Evolutionary conservation across 441 rosid genomes (phyloP), one percentile per base, ranked within the genome.

Genomic region (Adansonia gregorii): DNA sequence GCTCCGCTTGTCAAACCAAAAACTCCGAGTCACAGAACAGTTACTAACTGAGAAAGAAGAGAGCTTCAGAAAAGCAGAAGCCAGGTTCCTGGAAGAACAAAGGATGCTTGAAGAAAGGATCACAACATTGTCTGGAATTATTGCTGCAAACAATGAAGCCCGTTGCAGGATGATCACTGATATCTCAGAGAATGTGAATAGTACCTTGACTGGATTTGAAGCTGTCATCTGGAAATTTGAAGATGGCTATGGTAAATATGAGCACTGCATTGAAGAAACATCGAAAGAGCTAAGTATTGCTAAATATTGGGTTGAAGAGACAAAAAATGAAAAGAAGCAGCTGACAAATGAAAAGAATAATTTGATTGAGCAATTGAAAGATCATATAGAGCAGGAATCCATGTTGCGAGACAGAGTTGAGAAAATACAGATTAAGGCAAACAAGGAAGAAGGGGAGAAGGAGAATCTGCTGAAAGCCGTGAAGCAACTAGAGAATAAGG

Each of bases 1-100:
- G 85, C 98, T 94, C 54, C 91, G 97, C 27, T 78, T 96, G 72
- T 94, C 99, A 7, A 96, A 91, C 91, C 99, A 96, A 90, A 94
- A 96, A 82, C 97, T 93, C 31, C 90, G 99, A 56, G 86, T 96
- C 81, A 91, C 98, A 0, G 98, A 96, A 39, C 99, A 96, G 76
- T 82, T 89, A 65, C 86, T 96, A 12, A 73, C 85, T 0, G 98
- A 94, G 89, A 93, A 82, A 67, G 99, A 95, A 87, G 95, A 89
- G 72, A 80, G 78, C 73, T 81, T 84, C 74, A 87, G 83, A 84
- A 86, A 81, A 72, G 86, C 89, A 19, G 97, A 92, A 87, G 89
- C 86, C 54, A 86, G 83, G 83, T 86, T 87, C 81, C 81, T 76
- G 76, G 89, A 90, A 88, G 89, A 95, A 80, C 89, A 81, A 76